Conservation (phyloP, 176 grass and related monocot species). For the Chrysopogon serrulatus region DNA sequence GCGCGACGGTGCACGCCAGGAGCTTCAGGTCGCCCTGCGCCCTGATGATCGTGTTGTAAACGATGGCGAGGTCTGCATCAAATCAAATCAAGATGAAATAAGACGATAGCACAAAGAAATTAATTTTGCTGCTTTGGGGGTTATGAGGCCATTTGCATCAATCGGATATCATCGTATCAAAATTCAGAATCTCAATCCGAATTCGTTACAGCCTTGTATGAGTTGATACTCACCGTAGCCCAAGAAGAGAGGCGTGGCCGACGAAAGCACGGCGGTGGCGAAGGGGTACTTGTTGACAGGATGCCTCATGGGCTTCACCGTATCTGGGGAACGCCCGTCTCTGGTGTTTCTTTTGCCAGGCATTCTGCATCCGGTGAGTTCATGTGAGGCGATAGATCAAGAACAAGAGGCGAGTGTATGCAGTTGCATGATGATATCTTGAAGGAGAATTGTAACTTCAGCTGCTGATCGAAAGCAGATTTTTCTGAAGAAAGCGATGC, state of each 20-base stretch:
- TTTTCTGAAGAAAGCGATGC: not conserved
- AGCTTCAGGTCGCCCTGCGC: slow-evolving; percentile 29
- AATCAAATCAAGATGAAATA: not conserved
- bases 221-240: slow-evolving; percentile 24
- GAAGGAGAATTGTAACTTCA: not conserved
- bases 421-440: not conserved
- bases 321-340: not conserved
- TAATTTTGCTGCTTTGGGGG: not conserved
- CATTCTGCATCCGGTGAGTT: not conserved
- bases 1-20: slow-evolving; percentile 13
- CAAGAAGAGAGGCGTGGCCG: slow-evolving; percentile 33
- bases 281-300: not conserved
- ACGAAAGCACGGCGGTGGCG: not conserved
- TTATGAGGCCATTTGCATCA: not conserved
- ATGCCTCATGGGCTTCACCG: slow-evolving; percentile 13
- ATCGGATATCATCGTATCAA: not conserved
- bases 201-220: not conserved
- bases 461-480: not conserved
- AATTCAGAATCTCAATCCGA: not conserved
- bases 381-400: slow-evolving; percentile 3
- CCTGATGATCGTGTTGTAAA: slow-evolving; percentile 20
- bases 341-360: not conserved
- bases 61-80: slow-evolving; percentile 40
- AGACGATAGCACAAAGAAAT: not conserved
- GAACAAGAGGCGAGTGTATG: not conserved